Evolutionary conservation across 2,329 filamentous ascomycete species (phyloP).

Genomic region (Phyllosticta citribraziliensis): DNA sequence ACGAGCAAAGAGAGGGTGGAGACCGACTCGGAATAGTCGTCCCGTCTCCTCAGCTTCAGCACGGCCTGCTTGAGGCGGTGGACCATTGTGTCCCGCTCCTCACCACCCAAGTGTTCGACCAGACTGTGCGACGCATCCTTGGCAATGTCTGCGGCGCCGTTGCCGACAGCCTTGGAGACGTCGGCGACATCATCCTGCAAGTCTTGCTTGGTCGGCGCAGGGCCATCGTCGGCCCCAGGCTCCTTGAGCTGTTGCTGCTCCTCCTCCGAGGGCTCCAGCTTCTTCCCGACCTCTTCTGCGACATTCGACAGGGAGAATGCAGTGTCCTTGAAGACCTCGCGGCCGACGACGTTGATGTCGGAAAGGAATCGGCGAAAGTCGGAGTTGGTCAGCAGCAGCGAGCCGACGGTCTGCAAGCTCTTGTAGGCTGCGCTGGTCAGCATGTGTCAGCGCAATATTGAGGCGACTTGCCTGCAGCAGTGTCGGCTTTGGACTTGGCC

Average conservation of each 20-base stretch:
- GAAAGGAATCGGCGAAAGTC: slow-evolving; percentile 82
- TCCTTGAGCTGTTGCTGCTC: slow-evolving; percentile 47
- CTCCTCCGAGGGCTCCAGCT: slow-evolving; percentile 58
- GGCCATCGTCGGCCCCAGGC: slow-evolving; percentile 40
- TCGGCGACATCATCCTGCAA: slow-evolving; percentile 42
- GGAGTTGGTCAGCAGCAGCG: slow-evolving; percentile 76
- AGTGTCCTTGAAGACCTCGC: slow-evolving; percentile 79
- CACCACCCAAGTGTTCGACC: slow-evolving; percentile 61
- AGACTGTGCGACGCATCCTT: slow-evolving; percentile 59
- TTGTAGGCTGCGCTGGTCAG: slow-evolving; percentile 52
- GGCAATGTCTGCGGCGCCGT: slow-evolving; percentile 36
- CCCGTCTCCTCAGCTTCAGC: slow-evolving; percentile 60
- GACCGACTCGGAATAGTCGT: slow-evolving; percentile 79
- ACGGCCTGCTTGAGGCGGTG: slow-evolving; percentile 70
- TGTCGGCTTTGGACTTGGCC: slow-evolving; percentile 59
- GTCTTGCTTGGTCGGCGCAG: slow-evolving; percentile 51
- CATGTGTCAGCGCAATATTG: neutral
- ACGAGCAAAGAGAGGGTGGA: slow-evolving; percentile 67
- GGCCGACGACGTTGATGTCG: slow-evolving; percentile 67
- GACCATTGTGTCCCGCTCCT: slow-evolving; percentile 63
- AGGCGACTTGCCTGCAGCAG: slow-evolving; percentile 51
- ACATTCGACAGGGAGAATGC: slow-evolving; percentile 68
- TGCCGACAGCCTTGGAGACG: slow-evolving; percentile 35
- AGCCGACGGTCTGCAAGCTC: slow-evolving; percentile 73
- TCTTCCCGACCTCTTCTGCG: slow-evolving; percentile 63